These are phyloP conservation scores for Hemisphaericaspora subhashii DNA, from an alignment of 1,139 yeast species.

Conservation along the genomic window DNA sequence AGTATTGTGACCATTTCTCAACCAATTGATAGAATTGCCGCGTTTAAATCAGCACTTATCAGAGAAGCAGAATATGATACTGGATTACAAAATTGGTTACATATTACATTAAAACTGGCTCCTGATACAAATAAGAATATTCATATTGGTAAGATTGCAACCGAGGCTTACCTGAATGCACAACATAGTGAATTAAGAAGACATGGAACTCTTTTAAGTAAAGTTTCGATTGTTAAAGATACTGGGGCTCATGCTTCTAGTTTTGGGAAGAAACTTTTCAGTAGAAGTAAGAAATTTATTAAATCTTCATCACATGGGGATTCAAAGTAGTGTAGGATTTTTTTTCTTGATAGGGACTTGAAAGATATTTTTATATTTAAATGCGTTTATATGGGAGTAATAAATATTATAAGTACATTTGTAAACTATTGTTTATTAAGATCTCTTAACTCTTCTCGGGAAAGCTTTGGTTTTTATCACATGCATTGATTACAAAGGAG, in stretches of 20 bases:
- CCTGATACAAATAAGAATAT: conserved; percentile 33
- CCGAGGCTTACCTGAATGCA: conserved; percentile 50
- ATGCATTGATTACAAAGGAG: too few relatives aligned
- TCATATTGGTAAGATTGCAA: conserved; percentile 47
- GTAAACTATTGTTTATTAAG: too few relatives aligned
- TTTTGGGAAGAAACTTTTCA: conserved; percentile 44
- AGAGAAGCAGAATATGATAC: conserved; percentile 44
- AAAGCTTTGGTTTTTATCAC: too few relatives aligned
- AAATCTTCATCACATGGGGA: conserved; percentile 9
- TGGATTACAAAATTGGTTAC: conserved; percentile 50
- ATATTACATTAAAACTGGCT: conserved; percentile 37
- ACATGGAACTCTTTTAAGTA: conserved; percentile 43
- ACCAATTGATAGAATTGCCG: conserved; percentile 40
- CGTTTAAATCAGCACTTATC: conserved; percentile 41
- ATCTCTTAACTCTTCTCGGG: too few relatives aligned
- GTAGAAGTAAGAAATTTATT: conserved; percentile 43
- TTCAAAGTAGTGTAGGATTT: too few relatives aligned
- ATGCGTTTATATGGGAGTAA: too few relatives aligned
- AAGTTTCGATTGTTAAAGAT: conserved; percentile 44
- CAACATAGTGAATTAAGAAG: conserved; percentile 45
- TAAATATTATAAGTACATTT: too few relatives aligned
- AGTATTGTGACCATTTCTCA: conserved; percentile 44
- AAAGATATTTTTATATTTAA: too few relatives aligned
- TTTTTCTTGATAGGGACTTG: too few relatives aligned
- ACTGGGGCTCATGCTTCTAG: conserved; percentile 44